These are phyloP conservation scores for Musa beccarii DNA, from an alignment of 176 grass and related monocot species.

Conservation along the genomic window DNA sequence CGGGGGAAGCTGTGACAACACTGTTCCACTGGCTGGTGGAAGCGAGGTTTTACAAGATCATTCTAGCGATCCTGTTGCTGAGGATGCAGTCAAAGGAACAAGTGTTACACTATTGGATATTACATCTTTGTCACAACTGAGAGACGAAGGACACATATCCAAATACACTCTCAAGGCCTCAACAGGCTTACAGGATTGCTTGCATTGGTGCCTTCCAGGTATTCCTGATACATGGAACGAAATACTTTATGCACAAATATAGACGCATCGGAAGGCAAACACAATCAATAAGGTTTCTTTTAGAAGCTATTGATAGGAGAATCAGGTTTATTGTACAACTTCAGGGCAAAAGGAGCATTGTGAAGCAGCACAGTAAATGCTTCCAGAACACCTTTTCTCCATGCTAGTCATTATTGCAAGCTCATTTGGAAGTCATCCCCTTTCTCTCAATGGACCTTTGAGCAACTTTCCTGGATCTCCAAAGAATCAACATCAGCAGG, in stretches of 20 bases:
- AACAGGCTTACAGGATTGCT: conserved; percentile 61
- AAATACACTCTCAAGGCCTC: conserved; percentile 52
- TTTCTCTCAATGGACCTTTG: neutral
- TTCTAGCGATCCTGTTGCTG: conserved; percentile 51
- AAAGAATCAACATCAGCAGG: neutral
- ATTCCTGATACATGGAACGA: conserved; percentile 95
- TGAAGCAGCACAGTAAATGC: neutral
- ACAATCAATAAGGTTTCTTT: neutral
- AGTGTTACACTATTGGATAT: conserved; percentile 77
- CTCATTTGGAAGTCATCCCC: neutral
- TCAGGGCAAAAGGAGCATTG: neutral
- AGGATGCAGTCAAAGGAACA: conserved; percentile 63
- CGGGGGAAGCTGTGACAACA: conserved; percentile 84
- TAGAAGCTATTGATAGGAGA: neutral
- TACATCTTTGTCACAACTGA: conserved; percentile 60
- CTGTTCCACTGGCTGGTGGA: conserved; percentile 54
- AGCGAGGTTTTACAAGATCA: conserved; percentile 55
- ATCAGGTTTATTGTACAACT: neutral
- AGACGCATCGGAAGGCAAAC: neutral
- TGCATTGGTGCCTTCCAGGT: conserved; percentile 97
- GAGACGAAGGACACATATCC: conserved; percentile 88
- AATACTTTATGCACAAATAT: conserved; percentile 84
- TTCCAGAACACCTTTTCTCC: neutral
- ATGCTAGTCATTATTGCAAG: neutral
- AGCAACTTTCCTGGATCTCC: neutral